Evolutionary conservation across 371 early-diverging fungal genomes (phyloP).

Genomic region (Haplosporangium sp.): DNA sequence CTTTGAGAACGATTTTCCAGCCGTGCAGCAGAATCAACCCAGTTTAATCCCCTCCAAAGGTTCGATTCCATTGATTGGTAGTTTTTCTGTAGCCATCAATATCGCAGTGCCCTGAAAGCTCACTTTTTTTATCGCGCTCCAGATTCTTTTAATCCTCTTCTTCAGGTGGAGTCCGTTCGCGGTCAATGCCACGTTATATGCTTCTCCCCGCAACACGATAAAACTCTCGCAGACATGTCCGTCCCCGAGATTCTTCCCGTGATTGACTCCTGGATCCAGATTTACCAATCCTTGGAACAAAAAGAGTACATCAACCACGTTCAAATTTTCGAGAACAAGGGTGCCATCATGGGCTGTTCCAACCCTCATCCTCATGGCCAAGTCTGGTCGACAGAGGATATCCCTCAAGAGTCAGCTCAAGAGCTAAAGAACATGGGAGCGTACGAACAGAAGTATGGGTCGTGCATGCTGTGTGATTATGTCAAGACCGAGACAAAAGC

Average conservation of each 20-base stretch:
- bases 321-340: conserved; percentile 97
- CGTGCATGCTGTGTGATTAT: conserved; percentile 87
- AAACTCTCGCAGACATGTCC: conserved; percentile 89
- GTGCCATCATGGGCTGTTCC: conserved; percentile 95
- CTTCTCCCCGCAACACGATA: conserved; percentile 89
- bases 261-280: conserved; percentile 80
- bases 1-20: conserved; percentile 93
- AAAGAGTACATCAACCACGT: conserved; percentile 73
- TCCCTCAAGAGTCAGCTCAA: conserved; percentile 81
- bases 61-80: neutral
- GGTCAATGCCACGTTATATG: conserved; percentile 92
- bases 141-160: conserved; percentile 53
- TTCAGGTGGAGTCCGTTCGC: conserved; percentile 75
- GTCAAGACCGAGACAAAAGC: conserved; percentile 66
- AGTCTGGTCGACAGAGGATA: conserved; percentile 88
- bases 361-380: conserved; percentile 95
- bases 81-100: neutral
- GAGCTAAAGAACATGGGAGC: conserved; percentile 71
- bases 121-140: neutral
- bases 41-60: conserved; percentile 13
- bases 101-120: neutral
- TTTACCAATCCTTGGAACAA: conserved; percentile 62
- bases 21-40: conserved; percentile 80
- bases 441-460: conserved; percentile 63
- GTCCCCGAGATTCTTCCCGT: conserved; percentile 70